Base-by-base conservation (phyloP, 805 yeast species). In the Lachancea sp. region DNA sequence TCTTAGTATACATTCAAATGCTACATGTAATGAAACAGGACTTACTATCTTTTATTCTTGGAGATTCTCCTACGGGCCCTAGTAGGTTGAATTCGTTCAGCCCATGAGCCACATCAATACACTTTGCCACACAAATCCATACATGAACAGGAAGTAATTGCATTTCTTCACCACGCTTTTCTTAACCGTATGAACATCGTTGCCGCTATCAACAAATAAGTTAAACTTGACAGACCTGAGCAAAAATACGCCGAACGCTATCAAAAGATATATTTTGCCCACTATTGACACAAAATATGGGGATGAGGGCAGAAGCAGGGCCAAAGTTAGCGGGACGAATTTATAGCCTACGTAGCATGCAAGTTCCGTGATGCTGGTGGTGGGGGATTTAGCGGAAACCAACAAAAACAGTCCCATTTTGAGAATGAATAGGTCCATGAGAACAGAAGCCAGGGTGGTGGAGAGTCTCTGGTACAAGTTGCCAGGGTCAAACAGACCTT, bases 301-400 rank as follows among this genome's bases (percentile, higher is more conserved):
- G 34, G 71, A 55, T 47, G 69, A 70, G 47, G 76, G 79, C 50
- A 75, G 58, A 30, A 79, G 57, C 50, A 81, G 63, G 38, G 76
- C 67, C n/a, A 74, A 58, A 13, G 80, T 72, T 46, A 83, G 70
- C 7, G 95, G 86, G 29, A 94, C 87, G 58, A 87, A 94, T 61
- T 92, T 92, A 71, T 92, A 94, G 26, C 97, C 97, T 37, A 89
- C 80, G 64, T 86, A 92, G 45, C 95, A 81, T 8, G 85, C 74
- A 45, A 92, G 68, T 60, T 92, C 99, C 72, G 89, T 79, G 29
- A 85, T 60, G 50, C 79, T 83, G 13, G 62, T 50, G 4, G 55
- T 51, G 2, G 60, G 51, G 8, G 60, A 51, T 7, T 56, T 48
- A 16, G 48, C 46, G 11, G 46, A 45, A 4, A 60, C 61, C 45